A percentile compares a stretch with the other conserved stretches of the same genome.
These are phyloP conservation scores for Lupinus albus DNA, from an alignment of 306 rosid genomes.

Conservation along the genomic window DNA sequence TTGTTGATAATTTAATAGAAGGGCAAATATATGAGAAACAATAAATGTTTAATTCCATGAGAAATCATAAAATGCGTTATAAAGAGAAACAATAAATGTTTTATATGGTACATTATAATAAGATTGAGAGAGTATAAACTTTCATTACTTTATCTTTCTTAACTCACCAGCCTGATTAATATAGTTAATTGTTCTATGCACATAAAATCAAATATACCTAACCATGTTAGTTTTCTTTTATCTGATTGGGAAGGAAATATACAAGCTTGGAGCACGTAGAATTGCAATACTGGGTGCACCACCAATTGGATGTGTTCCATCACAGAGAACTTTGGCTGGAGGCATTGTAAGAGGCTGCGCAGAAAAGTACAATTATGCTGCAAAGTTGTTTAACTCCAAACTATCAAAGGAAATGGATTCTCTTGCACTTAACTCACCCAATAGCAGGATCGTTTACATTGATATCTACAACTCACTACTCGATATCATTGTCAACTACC, in stretches of 20 bases:
- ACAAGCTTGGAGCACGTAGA: conserved; percentile 63
- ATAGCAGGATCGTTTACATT: conserved; percentile 52
- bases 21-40: no score
- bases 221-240: background rate
- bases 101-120: no score
- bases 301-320: conserved; percentile 78
- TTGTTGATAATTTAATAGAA: no score
- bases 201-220: background rate
- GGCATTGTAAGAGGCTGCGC: conserved; percentile 60
- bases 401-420: conserved; percentile 34
- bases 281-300: conserved; percentile 64
- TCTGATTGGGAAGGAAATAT: conserved; percentile 41
- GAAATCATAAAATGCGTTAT: no score
- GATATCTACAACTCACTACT: conserved; percentile 67
- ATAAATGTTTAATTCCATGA: no score
- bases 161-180: no score
- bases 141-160: no score
- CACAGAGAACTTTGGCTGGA: conserved; percentile 77
- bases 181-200: no score
- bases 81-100: no score
- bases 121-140: no score
- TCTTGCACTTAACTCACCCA: conserved; percentile 29
- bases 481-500: conserved; percentile 58
- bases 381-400: conserved; percentile 61
- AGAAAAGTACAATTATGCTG: conserved; percentile 60